Conservation (phyloP, 805 yeast genomes). For the Lachancea kluyveri region DNA sequence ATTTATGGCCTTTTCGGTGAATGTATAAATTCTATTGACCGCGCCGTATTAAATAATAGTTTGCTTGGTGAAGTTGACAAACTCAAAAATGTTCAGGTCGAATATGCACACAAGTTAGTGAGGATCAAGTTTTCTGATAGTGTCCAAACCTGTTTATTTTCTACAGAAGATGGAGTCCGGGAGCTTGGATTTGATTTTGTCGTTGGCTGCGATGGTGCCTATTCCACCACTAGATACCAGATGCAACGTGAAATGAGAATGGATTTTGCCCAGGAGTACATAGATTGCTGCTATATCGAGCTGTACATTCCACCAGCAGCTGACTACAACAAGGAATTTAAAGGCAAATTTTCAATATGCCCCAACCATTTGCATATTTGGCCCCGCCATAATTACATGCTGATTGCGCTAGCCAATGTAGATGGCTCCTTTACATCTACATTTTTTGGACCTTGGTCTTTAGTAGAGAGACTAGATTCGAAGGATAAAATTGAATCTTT, state of each 20-base stretch:
- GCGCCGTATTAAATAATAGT: conserved; percentile 59
- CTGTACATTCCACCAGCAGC: conserved; percentile 60
- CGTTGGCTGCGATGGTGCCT: conserved; percentile 84
- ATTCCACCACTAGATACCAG: conserved; percentile 63
- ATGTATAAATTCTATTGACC: conserved; percentile 77
- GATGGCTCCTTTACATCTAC: conserved; percentile 90
- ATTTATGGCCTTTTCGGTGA: conserved; percentile 78
- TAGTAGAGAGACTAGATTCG: conserved; percentile 47
- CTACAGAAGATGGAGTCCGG: conserved; percentile 17
- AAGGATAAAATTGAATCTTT: conserved; percentile 44
- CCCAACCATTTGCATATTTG: conserved; percentile 85
- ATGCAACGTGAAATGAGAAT: conserved; percentile 61
- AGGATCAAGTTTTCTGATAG: conserved; percentile 32
- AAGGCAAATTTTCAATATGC: conserved; percentile 44
- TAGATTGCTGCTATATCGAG: conserved; percentile 81
- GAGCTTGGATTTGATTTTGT: conserved; percentile 44
- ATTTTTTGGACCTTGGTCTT: conserved; percentile 72
- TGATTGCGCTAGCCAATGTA: conserved; percentile 79
- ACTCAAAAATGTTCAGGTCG: conserved; percentile 38
- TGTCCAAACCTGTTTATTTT: conserved; percentile 19
- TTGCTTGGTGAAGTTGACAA: conserved; percentile 58
- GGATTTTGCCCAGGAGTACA: conserved; percentile 69
- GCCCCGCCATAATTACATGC: conserved; percentile 85
- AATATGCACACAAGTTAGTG: conserved; percentile 53
- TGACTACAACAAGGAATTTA: conserved; percentile 19